These are phyloP conservation scores for Aegilops tauschii DNA, from an alignment of 176 grass and related monocot species.

Conservation along the genomic window DNA sequence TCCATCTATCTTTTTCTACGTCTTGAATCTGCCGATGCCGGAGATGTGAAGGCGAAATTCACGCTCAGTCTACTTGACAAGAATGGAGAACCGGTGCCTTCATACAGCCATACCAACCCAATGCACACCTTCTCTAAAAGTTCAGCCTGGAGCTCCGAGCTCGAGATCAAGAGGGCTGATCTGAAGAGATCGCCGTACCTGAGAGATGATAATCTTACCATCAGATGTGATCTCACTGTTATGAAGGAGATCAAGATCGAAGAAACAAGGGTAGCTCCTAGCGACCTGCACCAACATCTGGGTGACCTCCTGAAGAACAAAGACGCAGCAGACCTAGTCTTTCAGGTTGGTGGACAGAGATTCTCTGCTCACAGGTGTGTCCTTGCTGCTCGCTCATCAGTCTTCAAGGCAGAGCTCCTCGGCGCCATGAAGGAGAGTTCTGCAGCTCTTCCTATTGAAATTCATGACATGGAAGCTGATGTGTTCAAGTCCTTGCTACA, in stretches of 20 bases:
- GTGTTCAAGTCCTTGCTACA: not conserved
- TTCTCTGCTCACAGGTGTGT: not conserved
- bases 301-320: not conserved
- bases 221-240: not conserved
- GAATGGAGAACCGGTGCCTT: too few species aligned
- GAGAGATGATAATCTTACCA: not conserved
- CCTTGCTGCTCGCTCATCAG: not conserved
- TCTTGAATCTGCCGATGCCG: not conserved
- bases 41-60: not conserved
- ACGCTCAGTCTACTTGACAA: too few species aligned
- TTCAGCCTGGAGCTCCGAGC: not conserved
- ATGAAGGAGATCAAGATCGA: not conserved
- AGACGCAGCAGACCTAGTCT: not conserved
- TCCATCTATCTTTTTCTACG: not conserved
- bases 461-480: not conserved
- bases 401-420: not conserved
- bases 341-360: not conserved
- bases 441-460: not conserved
- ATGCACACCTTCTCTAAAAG: not conserved
- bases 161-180: not conserved
- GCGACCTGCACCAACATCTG: not conserved
- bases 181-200: rapidly evolving
- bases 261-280: not conserved
- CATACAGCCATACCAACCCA: too few species aligned
- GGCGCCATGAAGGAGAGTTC: not conserved